Evolutionary conservation across 2,329 filamentous ascomycete genomes (phyloP).

Genomic region (Nemania sp.): DNA sequence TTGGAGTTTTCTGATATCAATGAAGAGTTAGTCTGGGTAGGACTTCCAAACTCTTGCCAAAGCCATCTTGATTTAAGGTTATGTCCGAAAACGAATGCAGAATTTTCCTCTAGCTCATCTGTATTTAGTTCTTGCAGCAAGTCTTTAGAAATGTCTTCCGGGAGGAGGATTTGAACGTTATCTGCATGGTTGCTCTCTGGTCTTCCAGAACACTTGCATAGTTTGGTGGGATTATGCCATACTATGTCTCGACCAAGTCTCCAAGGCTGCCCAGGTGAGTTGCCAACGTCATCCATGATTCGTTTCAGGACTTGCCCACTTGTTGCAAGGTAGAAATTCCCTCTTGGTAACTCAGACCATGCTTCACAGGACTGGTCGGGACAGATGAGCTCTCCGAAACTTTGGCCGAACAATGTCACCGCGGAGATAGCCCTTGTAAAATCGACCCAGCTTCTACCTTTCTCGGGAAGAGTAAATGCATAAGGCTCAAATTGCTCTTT

Average conservation of each 20-base stretch:
- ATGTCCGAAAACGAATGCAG: not conserved
- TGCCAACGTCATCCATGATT: not conserved
- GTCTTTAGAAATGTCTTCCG: not conserved
- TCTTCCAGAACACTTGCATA: not conserved
- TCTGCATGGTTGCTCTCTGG: not conserved
- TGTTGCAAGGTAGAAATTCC: not conserved
- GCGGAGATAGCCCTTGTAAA: not conserved
- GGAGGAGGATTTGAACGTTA: not conserved
- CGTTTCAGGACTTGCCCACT: not conserved
- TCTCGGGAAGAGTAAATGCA: not conserved
- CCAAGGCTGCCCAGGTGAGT: not conserved
- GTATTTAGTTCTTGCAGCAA: not conserved
- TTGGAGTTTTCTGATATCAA: not conserved
- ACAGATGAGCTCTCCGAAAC: not conserved
- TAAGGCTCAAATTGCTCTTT: not conserved
- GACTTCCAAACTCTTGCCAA: conserved; percentile 3
- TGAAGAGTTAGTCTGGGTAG: not conserved
- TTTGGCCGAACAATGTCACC: not conserved
- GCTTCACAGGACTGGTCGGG: not conserved
- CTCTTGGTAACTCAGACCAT: not conserved
- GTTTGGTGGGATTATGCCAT: not conserved
- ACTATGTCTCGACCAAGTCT: not conserved
- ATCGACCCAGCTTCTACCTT: not conserved
- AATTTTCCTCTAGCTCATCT: not conserved
- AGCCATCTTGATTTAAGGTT: conserved; percentile 3